A percentile compares a stretch with the other conserved stretches of the same genome.
These are phyloP conservation scores for Penicillium bialowiezense DNA, from an alignment of 495 filamentous ascomycete species.

Conservation along the genomic window DNA sequence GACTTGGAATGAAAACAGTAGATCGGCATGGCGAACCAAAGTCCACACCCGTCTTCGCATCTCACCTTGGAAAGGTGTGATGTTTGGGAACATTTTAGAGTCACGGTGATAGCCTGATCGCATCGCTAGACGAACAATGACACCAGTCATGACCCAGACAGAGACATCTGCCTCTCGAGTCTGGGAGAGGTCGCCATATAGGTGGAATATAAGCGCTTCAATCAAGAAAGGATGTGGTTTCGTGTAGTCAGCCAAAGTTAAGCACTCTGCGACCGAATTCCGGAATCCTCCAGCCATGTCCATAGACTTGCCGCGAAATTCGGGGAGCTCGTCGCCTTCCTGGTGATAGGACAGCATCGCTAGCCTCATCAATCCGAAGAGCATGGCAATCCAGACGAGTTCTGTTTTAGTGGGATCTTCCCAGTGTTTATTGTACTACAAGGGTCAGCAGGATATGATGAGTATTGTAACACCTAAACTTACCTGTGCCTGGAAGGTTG, in stretches of 20 bases:
- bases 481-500: constrained; percentile 73
- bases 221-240: constrained; percentile 81
- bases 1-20: constrained; percentile 87
- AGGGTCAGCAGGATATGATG: neutral
- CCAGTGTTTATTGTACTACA: constrained; percentile 82
- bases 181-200: constrained; percentile 76
- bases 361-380: constrained; percentile 84
- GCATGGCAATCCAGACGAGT: constrained; percentile 84
- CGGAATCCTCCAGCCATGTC: constrained; percentile 80
- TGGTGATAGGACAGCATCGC: constrained; percentile 89
- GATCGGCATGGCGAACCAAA: constrained; percentile 74
- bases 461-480: neutral
- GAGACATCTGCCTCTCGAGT: constrained; percentile 78
- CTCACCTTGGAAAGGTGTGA: constrained; percentile 86
- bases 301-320: constrained; percentile 66
- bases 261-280: constrained; percentile 78
- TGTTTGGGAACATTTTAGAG: constrained; percentile 74
- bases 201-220: constrained; percentile 84
- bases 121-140: constrained; percentile 83
- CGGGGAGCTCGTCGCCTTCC: constrained; percentile 87
- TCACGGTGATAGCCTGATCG: constrained; percentile 96
- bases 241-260: constrained; percentile 85
- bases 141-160: constrained; percentile 76
- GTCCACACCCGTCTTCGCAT: constrained; percentile 90
- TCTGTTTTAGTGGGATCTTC: constrained; percentile 74